A percentile compares a stretch with the other conserved stretches of the same genome.
phyloP scores from a whole-genome alignment of 2,329 filamentous ascomycete species.

The Verticillium alfalfae region DNA sequence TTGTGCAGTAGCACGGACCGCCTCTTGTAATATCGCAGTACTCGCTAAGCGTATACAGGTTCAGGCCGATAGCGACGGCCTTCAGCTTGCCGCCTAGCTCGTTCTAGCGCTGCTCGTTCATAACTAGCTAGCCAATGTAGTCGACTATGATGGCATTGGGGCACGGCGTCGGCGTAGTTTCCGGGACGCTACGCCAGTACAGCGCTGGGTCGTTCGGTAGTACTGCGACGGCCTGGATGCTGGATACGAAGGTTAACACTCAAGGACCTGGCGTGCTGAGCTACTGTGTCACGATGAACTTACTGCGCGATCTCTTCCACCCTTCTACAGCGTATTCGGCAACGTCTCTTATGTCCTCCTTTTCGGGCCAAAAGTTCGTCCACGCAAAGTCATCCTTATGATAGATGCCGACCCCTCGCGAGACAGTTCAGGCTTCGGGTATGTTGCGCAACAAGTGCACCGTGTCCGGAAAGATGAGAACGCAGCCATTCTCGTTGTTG shows the following conservation, averaged over 20 bases:
- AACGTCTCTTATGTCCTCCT: conserved; percentile 18
- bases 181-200: conserved; percentile 24
- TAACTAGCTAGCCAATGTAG: conserved; percentile 23
- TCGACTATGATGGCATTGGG: conserved; percentile 24
- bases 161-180: conserved; percentile 19
- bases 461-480: conserved; percentile 21
- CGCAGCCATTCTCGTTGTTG: conserved; percentile 25
- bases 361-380: conserved; percentile 23
- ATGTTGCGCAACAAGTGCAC: conserved; percentile 13
- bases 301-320: conserved; percentile 6
- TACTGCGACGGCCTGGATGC: conserved; percentile 21
- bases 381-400: conserved; percentile 13
- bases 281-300: conserved; percentile 25
- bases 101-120: conserved; percentile 16
- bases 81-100: conserved; percentile 23
- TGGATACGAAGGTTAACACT: conserved; percentile 16
- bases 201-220: conserved; percentile 24
- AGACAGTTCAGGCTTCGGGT: conserved; percentile 11
- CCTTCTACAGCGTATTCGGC: conserved; percentile 7
- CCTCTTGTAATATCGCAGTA: conserved; percentile 19
- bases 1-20: conserved; percentile 16
- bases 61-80: conserved; percentile 21
- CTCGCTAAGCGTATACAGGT: conserved; percentile 25
- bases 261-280: conserved; percentile 19
- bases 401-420: conserved; percentile 23